These are phyloP conservation scores for Fusarium nelsonii DNA, from an alignment of 2,329 filamentous ascomycete genomes.

Conservation along the genomic window DNA sequence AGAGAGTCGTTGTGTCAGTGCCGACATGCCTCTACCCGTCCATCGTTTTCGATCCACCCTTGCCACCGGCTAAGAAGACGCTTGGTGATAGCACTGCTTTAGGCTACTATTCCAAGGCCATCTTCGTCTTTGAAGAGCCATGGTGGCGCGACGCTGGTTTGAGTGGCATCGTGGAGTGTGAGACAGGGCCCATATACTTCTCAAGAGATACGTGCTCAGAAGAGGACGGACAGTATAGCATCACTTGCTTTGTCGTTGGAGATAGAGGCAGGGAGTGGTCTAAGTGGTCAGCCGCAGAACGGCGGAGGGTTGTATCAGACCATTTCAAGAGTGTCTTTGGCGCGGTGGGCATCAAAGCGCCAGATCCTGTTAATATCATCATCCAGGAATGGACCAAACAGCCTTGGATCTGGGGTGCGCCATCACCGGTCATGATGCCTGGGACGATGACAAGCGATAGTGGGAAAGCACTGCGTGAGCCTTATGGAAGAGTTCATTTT, in stretches of 20 bases:
- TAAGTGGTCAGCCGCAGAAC: slow-evolving; percentile 18
- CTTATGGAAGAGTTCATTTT: slow-evolving; percentile 47
- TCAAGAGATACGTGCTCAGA: slow-evolving; percentile 46
- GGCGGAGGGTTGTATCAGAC: neutral
- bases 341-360: slow-evolving; percentile 16
- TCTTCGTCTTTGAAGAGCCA: slow-evolving; percentile 57
- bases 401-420: slow-evolving; percentile 31
- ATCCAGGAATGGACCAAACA: slow-evolving; percentile 39
- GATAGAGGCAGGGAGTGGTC: slow-evolving; percentile 44
- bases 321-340: slow-evolving; percentile 31
- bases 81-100: slow-evolving; percentile 49
- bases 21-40: slow-evolving; percentile 43
- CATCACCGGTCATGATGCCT: slow-evolving; percentile 38
- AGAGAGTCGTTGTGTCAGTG: slow-evolving; percentile 47
- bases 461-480: slow-evolving; percentile 48
- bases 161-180: slow-evolving; percentile 58
- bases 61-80: slow-evolving; percentile 48
- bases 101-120: slow-evolving; percentile 54
- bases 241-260: slow-evolving; percentile 52
- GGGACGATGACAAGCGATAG: slow-evolving; percentile 20
- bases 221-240: slow-evolving; percentile 45
- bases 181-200: slow-evolving; percentile 46
- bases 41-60: slow-evolving; percentile 44
- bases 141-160: slow-evolving; percentile 60
- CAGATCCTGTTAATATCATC: slow-evolving; percentile 34